Evolutionary conservation across 225 moss, liverwort and hornwort species (phyloP).

Genomic region (Sphagnum tenellum): DNA sequence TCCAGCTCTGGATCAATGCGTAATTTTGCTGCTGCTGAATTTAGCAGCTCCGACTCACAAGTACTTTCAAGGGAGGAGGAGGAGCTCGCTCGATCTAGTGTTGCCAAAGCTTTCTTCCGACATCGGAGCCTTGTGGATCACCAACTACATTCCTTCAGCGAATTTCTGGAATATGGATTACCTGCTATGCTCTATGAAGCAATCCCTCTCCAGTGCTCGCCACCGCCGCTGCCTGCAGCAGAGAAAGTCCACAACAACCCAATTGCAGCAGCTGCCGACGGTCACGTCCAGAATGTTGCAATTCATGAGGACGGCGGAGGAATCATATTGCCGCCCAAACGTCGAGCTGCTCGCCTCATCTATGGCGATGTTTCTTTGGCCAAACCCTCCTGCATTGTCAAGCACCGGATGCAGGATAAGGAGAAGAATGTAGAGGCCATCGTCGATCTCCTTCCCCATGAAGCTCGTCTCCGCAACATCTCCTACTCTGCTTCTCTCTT

Average conservation of each 20-base stretch:
- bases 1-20: too few relatives aligned
- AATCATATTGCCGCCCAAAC: constrained; percentile 5
- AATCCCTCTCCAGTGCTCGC: constrained; percentile 9
- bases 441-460: constrained; percentile 59
- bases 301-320: constrained; percentile 7
- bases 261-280: neutral
- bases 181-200: constrained; percentile 42
- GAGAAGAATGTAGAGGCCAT: constrained; percentile 14
- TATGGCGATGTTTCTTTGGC: constrained; percentile 30
- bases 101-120: too few relatives aligned
- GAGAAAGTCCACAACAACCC: constrained; percentile 3
- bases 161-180: constrained; percentile 33
- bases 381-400: constrained; percentile 30
- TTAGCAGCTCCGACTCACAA: too few relatives aligned
- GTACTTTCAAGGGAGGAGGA: too few relatives aligned
- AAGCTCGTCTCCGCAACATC: constrained; percentile 68
- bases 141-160: constrained; percentile 36
- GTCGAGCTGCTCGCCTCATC: constrained; percentile 15
- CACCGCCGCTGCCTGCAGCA: neutral
- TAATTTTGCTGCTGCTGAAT: too few relatives aligned
- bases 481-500: constrained; percentile 58
- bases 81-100: too few relatives aligned
- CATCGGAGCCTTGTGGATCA: constrained; percentile 30
- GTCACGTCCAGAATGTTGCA: too few relatives aligned
- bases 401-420: constrained; percentile 1